Conservation (phyloP, 306 rosid species). For the Trichosanthes truncata region DNA sequence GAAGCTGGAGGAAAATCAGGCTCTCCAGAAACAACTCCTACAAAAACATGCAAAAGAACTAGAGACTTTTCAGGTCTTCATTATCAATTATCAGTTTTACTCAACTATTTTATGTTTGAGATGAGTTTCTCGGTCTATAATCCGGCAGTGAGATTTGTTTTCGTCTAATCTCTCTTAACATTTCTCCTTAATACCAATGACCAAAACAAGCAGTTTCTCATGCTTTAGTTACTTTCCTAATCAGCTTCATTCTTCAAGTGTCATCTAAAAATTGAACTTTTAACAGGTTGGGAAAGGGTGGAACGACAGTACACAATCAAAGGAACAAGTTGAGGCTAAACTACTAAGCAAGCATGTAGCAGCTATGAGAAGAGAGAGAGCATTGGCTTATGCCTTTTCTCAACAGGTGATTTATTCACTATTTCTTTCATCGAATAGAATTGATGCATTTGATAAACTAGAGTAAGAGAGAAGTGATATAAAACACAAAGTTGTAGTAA, state of each 20-base stretch:
- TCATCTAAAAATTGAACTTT: not conserved
- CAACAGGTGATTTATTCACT: conserved; percentile 63
- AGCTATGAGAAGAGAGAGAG: conserved; percentile 85
- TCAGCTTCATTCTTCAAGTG: not conserved
- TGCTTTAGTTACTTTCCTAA: not conserved
- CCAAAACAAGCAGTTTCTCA: not conserved
- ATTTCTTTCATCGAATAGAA: not conserved
- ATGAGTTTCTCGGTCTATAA: not conserved
- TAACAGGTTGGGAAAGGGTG: conserved; percentile 85
- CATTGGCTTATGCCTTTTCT: conserved; percentile 85
- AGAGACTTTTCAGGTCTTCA: conserved; percentile 59
- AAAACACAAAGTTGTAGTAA: not conserved
- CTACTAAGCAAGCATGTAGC: conserved; percentile 80
- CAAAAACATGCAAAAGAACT: conserved; percentile 82
- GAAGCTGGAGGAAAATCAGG: conserved; percentile 89
- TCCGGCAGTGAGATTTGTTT: not conserved
- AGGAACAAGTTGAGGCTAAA: conserved; percentile 85
- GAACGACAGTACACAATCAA: conserved; percentile 90
- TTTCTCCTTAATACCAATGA: not conserved
- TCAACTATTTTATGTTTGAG: not conserved
- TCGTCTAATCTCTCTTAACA: not conserved
- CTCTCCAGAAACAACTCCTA: conserved; percentile 74
- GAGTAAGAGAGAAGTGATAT: not conserved
- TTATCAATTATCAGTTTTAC: conserved; percentile 17
- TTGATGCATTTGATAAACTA: not conserved